Conservation (phyloP, 495 filamentous ascomycete genomes). For the Neurospora sp. region DNA sequence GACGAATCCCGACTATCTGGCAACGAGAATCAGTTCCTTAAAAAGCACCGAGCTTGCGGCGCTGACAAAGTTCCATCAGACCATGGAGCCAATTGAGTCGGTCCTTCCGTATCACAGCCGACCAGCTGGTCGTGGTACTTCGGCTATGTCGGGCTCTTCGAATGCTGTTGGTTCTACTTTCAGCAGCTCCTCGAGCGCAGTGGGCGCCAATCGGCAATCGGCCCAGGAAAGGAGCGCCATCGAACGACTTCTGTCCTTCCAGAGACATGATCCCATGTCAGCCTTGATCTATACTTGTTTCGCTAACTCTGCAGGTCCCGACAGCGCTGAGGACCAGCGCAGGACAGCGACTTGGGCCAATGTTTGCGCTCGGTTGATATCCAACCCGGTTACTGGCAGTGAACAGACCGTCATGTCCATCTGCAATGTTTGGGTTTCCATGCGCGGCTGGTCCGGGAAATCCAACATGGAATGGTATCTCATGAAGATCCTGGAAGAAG, state of each 20-base stretch:
- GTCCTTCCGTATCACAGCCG: slow-evolving; percentile 64
- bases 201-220: slow-evolving; percentile 12
- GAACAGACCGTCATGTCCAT: slow-evolving; percentile 60
- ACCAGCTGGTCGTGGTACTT: slow-evolving; percentile 22
- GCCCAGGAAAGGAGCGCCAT: slow-evolving; percentile 40
- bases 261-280: slow-evolving; percentile 79
- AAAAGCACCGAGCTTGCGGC: slow-evolving; percentile 62
- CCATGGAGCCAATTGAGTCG: slow-evolving; percentile 69
- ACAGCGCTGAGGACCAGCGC: slow-evolving; percentile 62
- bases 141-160: slow-evolving; percentile 10
- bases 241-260: slow-evolving; percentile 68
- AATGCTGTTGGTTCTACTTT: slow-evolving; percentile 3
- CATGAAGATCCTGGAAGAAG: slow-evolving; percentile 86
- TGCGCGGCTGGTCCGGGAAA: slow-evolving; percentile 81
- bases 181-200: slow-evolving; percentile 9
- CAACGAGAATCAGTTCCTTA: slow-evolving; percentile 64
- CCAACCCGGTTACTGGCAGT: slow-evolving; percentile 31
- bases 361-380: slow-evolving; percentile 70
- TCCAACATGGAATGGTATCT: slow-evolving; percentile 86
- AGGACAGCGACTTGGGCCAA: slow-evolving; percentile 81
- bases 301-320: slow-evolving; percentile 70
- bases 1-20: slow-evolving; percentile 77
- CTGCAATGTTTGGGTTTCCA: slow-evolving; percentile 75
- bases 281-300: slow-evolving; percentile 80
- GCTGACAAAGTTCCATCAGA: slow-evolving; percentile 63